Evolutionary conservation across 1,139 yeast genomes (phyloP).

Genomic region (Saccharomyces pastorianus): DNA sequence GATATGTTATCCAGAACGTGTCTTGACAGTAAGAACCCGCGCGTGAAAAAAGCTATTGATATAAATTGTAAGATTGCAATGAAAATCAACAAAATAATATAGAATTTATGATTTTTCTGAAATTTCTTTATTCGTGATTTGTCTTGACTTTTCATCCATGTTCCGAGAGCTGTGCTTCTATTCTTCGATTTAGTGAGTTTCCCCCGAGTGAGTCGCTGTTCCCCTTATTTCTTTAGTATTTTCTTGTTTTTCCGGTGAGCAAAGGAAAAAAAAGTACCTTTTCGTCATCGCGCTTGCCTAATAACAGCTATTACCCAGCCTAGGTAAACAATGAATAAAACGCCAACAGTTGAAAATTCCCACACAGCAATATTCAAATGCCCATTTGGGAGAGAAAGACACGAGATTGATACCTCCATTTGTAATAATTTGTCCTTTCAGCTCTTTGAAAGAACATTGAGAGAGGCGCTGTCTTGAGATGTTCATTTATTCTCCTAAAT

Average conservation of each 20-base stretch:
- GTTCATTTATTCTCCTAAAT: background rate
- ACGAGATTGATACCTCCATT: background rate
- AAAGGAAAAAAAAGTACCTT: background rate
- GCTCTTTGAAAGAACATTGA: too few species aligned
- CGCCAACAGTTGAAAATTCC: background rate
- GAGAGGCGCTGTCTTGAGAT: too few species aligned
- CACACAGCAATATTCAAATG: background rate
- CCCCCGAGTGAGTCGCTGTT: too few species aligned
- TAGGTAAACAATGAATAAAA: background rate
- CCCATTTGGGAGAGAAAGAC: background rate
- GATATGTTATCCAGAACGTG: constrained; percentile 58
- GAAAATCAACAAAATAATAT: constrained; percentile 31
- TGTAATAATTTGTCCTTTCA: background rate
- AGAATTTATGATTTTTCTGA: constrained; percentile 32
- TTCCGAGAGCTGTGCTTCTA: background rate
- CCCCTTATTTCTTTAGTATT: background rate
- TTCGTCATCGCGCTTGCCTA: background rate
- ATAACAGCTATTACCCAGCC: background rate
- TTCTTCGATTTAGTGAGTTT: background rate
- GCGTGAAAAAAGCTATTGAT: constrained; percentile 69
- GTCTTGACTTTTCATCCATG: constrained; percentile 23
- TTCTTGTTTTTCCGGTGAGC: background rate
- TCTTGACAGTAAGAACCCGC: constrained; percentile 77
- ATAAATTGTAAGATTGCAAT: constrained; percentile 34
- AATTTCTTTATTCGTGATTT: constrained; percentile 28